Evolutionary conservation across 192 early-diverging fungal species (phyloP), one percentile per base, ranked within the genome.

Genomic region (Backusella liffmaniae): DNA sequence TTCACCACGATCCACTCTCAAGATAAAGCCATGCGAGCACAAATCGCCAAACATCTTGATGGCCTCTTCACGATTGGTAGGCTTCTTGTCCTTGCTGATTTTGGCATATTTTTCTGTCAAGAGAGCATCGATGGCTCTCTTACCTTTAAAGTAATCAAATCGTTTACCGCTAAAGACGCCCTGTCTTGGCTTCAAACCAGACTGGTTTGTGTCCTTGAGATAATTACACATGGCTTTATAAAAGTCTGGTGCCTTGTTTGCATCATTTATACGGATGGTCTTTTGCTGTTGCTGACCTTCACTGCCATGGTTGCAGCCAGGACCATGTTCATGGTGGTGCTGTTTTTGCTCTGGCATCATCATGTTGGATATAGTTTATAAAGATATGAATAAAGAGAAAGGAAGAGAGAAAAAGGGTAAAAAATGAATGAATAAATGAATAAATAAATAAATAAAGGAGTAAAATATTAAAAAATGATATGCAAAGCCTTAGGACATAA

Each of bases 101-200:
- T 75, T 75, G 62, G 70, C 70, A 62, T 76, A 82, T 1, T 67
- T 56, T 5, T 77, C 73, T 39, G 75, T 74, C 15, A 82, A 65
- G 10, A 82, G 59, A 26, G 81, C 81, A 67, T 82, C 78, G 1
- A 82, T 56, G 32, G 70, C 81, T 16, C 73, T 68, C 72, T 82
- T 82, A 35, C 94, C 93, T 85, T 97, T 96, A 82, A 98, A 96
- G 81, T 92, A 98, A 46, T 95, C 94, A n/a, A 97, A 93, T 59
- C 96, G 86, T 23, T 90, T 90, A 23, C 96, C 98, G 76, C 96
- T 94, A 37, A 97, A 85, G 42, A 95, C 89, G 51, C 98, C 98
- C 79, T 95, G 90, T 80, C 93, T 88, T 56, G 91, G 85, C 72
- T 90, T 94, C 69, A 98, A 77, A 36, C 92, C 88, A 0, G 93